phyloP scores from a whole-genome alignment of 805 yeast genomes.

The Yarrowia yakushimensis region DNA sequence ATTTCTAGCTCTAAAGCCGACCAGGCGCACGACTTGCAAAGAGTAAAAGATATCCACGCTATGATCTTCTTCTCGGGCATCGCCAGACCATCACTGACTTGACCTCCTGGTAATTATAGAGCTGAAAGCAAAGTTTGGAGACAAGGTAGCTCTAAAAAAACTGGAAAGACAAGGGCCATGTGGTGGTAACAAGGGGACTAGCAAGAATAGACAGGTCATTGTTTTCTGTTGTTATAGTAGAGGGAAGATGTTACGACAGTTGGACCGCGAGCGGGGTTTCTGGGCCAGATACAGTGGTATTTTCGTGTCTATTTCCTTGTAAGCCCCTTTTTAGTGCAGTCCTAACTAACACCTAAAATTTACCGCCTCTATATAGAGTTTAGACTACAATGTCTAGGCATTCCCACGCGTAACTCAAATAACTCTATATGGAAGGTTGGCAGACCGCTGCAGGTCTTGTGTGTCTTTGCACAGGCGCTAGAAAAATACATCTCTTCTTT shows the following conservation, averaged over 20 bases:
- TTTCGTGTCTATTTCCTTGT: not conserved
- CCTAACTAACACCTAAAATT: not conserved
- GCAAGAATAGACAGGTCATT: no score
- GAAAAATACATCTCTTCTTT: constrained; percentile 3
- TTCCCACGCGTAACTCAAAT: constrained; percentile 23
- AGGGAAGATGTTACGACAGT: no score
- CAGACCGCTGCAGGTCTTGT: constrained; percentile 6
- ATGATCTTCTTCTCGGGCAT: not conserved
- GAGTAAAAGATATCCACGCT: not conserved
- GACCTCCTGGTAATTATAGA: not conserved
- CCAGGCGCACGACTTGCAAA: not conserved
- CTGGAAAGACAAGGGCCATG: not conserved
- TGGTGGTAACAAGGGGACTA: not conserved
- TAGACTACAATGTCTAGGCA: constrained; percentile 17
- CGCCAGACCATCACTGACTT: not conserved
- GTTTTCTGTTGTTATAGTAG: not conserved
- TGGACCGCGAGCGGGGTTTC: no score
- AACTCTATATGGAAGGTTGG: not conserved
- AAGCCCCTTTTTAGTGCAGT: not conserved
- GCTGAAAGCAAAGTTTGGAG: constrained; percentile 1
- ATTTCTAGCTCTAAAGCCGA: not conserved
- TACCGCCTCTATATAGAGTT: not conserved
- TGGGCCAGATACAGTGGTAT: not conserved
- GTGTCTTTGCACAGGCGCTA: not conserved
- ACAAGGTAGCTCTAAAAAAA: constrained; percentile 16